Evolutionary conservation across 306 rosid genomes (phyloP).

Genomic region (Cotoneaster glaucophyllus): DNA sequence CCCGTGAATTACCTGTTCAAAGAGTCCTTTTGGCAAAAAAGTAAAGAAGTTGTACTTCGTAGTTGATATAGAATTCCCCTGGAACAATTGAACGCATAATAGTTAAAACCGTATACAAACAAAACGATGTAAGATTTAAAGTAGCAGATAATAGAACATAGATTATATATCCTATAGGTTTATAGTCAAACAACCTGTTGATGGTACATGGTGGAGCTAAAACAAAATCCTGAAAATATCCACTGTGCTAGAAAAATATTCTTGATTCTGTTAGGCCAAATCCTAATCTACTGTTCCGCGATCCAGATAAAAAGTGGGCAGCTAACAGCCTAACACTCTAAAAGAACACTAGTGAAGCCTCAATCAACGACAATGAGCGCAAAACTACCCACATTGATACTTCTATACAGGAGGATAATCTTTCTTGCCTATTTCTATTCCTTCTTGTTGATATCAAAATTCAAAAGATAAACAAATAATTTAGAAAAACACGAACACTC

Average conservation of each 20-base stretch:
- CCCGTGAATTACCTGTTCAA: slow-evolving; percentile 75
- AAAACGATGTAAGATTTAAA: not conserved
- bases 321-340: not conserved
- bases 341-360: not conserved
- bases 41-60: slow-evolving; percentile 83
- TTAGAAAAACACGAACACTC: not conserved
- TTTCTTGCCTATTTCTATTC: not conserved
- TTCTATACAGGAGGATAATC: not conserved
- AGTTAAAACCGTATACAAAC: slow-evolving; percentile 7
- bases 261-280: not conserved
- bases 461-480: too few relatives aligned
- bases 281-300: not conserved
- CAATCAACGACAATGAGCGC: not conserved
- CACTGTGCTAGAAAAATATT: not conserved
- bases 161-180: not conserved
- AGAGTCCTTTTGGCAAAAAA: slow-evolving; percentile 85
- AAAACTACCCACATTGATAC: not conserved
- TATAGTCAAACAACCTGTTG: not conserved
- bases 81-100: slow-evolving; percentile 23
- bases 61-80: slow-evolving; percentile 94
- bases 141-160: not conserved
- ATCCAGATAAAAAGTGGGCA: not conserved
- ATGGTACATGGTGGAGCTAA: not conserved
- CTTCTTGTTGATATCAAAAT: not conserved
- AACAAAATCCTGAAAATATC: not conserved